Conservation (phyloP, 164 flowering plant genomes). For the Liriodendron chinense region DNA sequence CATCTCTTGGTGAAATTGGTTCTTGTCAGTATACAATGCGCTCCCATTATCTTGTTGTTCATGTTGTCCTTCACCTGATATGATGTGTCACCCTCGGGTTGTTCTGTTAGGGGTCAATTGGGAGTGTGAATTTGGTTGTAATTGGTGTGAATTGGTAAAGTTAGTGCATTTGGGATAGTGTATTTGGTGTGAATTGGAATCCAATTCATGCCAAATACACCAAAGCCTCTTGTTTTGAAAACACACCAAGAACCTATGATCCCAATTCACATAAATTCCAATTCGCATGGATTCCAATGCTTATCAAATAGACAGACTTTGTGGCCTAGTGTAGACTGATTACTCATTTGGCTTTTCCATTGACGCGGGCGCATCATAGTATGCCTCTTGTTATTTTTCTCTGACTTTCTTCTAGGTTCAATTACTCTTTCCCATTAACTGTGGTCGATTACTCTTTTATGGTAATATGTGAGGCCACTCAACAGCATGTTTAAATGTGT, state of each 20-base stretch:
- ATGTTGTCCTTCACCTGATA: background rate
- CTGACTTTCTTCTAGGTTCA: background rate
- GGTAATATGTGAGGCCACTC: too few species aligned
- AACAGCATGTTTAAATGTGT: background rate
- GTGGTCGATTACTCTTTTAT: background rate
- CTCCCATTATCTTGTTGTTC: background rate
- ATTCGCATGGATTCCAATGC: too few species aligned
- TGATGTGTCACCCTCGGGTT: slow-evolving; percentile 40
- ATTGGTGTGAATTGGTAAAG: too few species aligned
- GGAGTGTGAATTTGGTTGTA: too few species aligned
- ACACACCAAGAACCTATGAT: too few species aligned
- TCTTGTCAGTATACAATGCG: background rate
- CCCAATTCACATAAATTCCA: too few species aligned
- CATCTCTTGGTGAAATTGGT: background rate
- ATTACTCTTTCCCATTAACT: background rate
- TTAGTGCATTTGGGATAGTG: too few species aligned
- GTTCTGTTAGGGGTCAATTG: slow-evolving; percentile 36
- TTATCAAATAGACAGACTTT: slow-evolving; percentile 73
- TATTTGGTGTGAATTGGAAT: too few species aligned
- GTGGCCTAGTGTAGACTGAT: slow-evolving; percentile 78
- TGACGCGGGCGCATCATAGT: slow-evolving; percentile 94
- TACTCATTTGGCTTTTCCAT: slow-evolving; percentile 88
- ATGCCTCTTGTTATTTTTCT: background rate
- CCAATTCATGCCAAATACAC: too few species aligned
- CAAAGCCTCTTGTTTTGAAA: too few species aligned